Percentiles rank a stretch among this genome's conserved stretches.
Conservation (phyloP, 1,284 basidiomycete species). For the Ustilago vetiveriae region DNA sequence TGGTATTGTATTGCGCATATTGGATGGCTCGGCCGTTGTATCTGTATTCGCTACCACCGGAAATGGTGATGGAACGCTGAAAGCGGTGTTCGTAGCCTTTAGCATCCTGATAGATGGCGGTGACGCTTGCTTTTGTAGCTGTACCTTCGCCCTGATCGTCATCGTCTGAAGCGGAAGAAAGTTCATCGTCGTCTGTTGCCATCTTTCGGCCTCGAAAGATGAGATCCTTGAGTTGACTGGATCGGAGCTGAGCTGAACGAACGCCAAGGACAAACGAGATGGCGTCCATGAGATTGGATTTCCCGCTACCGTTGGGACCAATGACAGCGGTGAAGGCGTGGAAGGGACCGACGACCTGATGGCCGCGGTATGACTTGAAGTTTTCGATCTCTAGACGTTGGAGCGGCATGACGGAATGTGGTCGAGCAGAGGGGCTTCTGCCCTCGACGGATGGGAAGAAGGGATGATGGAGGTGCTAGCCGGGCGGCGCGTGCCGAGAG, state of each 20-base stretch:
- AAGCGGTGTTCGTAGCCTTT: constrained; percentile 85
- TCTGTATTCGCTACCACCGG: constrained; percentile 75
- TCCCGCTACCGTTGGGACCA: constrained; percentile 98
- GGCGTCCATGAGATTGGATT: constrained; percentile 99
- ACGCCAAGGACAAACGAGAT: constrained; percentile 99
- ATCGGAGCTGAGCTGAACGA: constrained; percentile 89
- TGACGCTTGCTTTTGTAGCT: constrained; percentile 91
- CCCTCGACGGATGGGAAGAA: constrained; percentile 11
- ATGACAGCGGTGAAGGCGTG: constrained; percentile 90
- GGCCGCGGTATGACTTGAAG: constrained; percentile 76
- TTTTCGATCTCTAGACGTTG: constrained; percentile 64
- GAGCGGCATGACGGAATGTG: constrained; percentile 57
- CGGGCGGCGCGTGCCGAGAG: background rate
- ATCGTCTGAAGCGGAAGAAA: constrained; percentile 62
- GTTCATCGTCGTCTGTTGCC: constrained; percentile 66
- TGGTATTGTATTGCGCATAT: constrained; percentile 57
- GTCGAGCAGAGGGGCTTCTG: constrained; percentile 25
- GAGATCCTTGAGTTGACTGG: constrained; percentile 90
- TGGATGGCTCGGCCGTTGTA: constrained; percentile 58
- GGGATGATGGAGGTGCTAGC: background rate
- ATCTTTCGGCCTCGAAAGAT: constrained; percentile 89
- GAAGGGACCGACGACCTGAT: constrained; percentile 89
- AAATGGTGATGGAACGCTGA: constrained; percentile 82
- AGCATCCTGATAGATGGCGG: constrained; percentile 85
- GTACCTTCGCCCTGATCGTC: constrained; percentile 77